Evolutionary conservation across 805 yeast genomes (phyloP).

Genomic region (Ascoidea rubescens): DNA sequence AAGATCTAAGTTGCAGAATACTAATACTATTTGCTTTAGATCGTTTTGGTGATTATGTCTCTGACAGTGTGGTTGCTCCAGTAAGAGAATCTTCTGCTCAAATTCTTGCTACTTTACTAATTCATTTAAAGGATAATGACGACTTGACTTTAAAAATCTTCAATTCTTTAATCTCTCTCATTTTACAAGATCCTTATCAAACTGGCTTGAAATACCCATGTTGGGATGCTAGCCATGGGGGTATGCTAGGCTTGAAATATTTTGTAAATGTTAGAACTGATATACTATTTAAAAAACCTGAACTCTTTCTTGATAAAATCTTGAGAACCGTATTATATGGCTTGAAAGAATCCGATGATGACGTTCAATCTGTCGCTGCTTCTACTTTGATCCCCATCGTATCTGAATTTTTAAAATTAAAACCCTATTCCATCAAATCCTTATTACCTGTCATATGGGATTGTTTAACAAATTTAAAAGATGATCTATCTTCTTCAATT

Average conservation of each 20-base stretch:
- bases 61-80: slow-evolving; percentile 97
- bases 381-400: slow-evolving; percentile 87
- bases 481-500: slow-evolving; percentile 87
- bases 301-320: slow-evolving; percentile 49
- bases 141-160: slow-evolving; percentile 49
- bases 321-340: slow-evolving; percentile 83
- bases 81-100: slow-evolving; percentile 96
- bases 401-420: slow-evolving; percentile 62
- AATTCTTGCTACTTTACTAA: slow-evolving; percentile 73
- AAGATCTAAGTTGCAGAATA: slow-evolving; percentile 77
- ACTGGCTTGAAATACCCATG: slow-evolving; percentile 37
- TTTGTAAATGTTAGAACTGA: slow-evolving; percentile 83
- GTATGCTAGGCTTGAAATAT: slow-evolving; percentile 84
- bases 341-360: slow-evolving; percentile 69
- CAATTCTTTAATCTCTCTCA: slow-evolving; percentile 48
- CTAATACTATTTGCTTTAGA: slow-evolving; percentile 84
- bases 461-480: slow-evolving; percentile 69
- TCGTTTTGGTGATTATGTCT: slow-evolving; percentile 91
- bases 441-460: slow-evolving; percentile 73
- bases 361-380: slow-evolving; percentile 95
- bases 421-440: slow-evolving; percentile 29
- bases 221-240: slow-evolving; percentile 99
- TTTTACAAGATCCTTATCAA: slow-evolving; percentile 38
- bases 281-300: slow-evolving; percentile 43
- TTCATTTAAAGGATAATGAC: slow-evolving; percentile 47